Conservation (phyloP, 2,329 filamentous ascomycete genomes). For the Gnomoniopsis smithogilvyi region DNA sequence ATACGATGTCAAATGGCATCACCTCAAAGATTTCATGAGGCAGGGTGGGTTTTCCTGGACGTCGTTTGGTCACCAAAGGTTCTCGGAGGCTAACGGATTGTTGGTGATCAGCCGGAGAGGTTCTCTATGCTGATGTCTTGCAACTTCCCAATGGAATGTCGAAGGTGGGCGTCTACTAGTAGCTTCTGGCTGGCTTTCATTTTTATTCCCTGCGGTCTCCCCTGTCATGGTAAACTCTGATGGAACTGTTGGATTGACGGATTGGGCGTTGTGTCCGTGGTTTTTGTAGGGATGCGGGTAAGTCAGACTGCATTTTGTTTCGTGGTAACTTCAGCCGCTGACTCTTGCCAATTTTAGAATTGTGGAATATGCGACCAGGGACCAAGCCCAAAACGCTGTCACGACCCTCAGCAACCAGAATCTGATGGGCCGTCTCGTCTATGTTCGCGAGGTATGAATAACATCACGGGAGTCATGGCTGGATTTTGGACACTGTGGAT, state of each 20-base stretch:
- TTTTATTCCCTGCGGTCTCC: conserved; percentile 63
- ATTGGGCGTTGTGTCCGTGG: conserved; percentile 83
- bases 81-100: conserved; percentile 34
- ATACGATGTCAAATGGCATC: conserved; percentile 99
- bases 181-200: conserved; percentile 83
- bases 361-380: conserved; percentile 99
- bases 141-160: conserved; percentile 99
- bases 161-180: conserved; percentile 98
- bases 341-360: conserved; percentile 59
- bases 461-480: not conserved
- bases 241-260: conserved; percentile 99
- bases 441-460: conserved; percentile 83
- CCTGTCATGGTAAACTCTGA: conserved; percentile 56
- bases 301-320: conserved; percentile 39
- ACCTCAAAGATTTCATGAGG: conserved; percentile 99
- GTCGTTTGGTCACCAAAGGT: conserved; percentile 18
- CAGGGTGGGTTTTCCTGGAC: conserved; percentile 67
- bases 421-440: conserved; percentile 96
- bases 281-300: conserved; percentile 99
- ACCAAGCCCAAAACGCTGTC: conserved; percentile 97
- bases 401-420: conserved; percentile 98
- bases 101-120: conserved; percentile 77
- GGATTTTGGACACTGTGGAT: too few relatives aligned
- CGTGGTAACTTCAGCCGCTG: conserved; percentile 24
- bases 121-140: conserved; percentile 98